Evolutionary conservation across 768 basidiomycete species (phyloP).

Genomic region (Mycena alexandri): DNA sequence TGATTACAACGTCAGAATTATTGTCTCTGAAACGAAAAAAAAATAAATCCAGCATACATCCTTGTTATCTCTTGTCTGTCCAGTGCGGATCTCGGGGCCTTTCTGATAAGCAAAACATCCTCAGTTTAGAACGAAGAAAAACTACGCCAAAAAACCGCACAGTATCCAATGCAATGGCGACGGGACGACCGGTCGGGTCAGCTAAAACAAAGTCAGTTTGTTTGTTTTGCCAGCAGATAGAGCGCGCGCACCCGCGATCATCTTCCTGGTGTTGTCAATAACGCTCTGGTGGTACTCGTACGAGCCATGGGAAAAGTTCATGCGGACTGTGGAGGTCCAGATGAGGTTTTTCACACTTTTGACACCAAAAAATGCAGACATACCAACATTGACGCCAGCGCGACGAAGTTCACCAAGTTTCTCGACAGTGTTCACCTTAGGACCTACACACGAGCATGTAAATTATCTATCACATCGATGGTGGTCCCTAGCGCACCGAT

Average conservation of each 20-base stretch:
- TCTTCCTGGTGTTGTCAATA: constrained; percentile 95
- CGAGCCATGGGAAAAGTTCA: constrained; percentile 99
- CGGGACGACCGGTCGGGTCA: constrained; percentile 84
- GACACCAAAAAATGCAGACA: constrained; percentile 47
- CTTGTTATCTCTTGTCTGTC: constrained; percentile 85
- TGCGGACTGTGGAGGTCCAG: constrained; percentile 77
- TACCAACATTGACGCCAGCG: constrained; percentile 98
- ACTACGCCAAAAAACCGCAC: constrained; percentile 58
- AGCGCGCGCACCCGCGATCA: constrained; percentile 73
- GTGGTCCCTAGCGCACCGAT: constrained; percentile 73
- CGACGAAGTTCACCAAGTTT: constrained; percentile 86
- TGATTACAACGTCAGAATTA: constrained; percentile 34
- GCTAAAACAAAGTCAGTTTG: constrained; percentile 50
- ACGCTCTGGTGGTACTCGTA: constrained; percentile 99
- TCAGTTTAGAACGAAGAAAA: constrained; percentile 1
- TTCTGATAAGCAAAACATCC: constrained; percentile 66
- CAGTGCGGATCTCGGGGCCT: constrained; percentile 99
- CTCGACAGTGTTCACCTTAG: constrained; percentile 94
- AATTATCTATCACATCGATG: constrained; percentile 28
- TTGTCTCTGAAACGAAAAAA: constrained; percentile 8
- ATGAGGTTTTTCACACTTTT: constrained; percentile 1
- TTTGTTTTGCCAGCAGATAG: not conserved
- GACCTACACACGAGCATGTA: constrained; percentile 70
- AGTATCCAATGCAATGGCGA: constrained; percentile 98
- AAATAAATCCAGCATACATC: constrained; percentile 72